A percentile compares a stretch with the other conserved stretches of the same genome.
Evolutionary conservation across 305 asterid species (phyloP).

Genomic region (Withania somnifera): DNA sequence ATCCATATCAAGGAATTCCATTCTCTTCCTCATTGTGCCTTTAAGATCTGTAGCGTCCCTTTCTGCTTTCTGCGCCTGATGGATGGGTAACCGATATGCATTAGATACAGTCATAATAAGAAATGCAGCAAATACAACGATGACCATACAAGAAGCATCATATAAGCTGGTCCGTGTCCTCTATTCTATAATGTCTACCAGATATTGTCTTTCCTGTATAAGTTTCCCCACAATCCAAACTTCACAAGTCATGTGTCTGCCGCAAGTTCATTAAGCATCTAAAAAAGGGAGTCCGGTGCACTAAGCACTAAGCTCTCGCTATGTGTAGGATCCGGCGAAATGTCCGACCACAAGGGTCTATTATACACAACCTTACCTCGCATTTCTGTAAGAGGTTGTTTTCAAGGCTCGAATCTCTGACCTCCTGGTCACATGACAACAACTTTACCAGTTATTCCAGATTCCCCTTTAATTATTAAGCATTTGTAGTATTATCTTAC

Average conservation of each 20-base stretch:
- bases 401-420: too few relatives aligned
- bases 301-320: too few relatives aligned
- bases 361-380: too few relatives aligned
- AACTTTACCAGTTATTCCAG: too few relatives aligned
- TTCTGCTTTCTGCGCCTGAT: conserved; percentile 85
- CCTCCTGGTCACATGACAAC: too few relatives aligned
- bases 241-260: background rate
- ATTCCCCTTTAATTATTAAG: too few relatives aligned
- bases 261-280: background rate
- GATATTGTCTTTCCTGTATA: background rate
- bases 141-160: background rate
- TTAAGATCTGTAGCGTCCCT: conserved; percentile 71
- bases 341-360: too few relatives aligned
- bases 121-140: background rate
- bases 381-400: too few relatives aligned
- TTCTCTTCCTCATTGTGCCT: conserved; percentile 82
- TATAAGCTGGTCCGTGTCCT: background rate
- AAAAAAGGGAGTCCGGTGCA: too few relatives aligned
- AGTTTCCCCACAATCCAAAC: background rate
- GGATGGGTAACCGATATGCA: conserved; percentile 3
- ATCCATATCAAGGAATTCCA: conserved; percentile 92
- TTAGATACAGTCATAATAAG: background rate
- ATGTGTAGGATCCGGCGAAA: too few relatives aligned
- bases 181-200: background rate
- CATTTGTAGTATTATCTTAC: conserved; percentile 21